Conservation (phyloP, 306 rosid genomes). For the Prinsepia uniflora region DNA sequence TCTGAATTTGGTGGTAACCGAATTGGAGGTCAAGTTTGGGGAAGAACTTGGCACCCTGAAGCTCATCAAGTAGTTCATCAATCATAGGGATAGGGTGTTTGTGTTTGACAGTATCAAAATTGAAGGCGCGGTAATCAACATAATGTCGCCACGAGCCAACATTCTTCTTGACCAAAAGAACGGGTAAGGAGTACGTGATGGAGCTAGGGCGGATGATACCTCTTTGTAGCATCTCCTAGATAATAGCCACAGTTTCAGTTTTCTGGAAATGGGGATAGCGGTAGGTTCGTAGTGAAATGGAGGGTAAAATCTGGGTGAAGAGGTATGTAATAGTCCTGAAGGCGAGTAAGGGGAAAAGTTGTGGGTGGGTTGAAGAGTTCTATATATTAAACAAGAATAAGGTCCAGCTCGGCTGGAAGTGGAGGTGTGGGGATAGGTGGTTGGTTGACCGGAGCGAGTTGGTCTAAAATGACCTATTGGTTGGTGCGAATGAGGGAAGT, state of each 20-base stretch:
- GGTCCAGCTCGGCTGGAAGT: too few species aligned
- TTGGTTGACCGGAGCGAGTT: too few species aligned
- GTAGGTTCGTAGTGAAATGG: too few species aligned
- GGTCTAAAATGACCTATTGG: too few species aligned
- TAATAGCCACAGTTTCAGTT: not conserved
- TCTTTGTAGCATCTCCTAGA: not conserved
- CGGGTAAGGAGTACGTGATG: not conserved
- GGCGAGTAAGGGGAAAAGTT: too few species aligned
- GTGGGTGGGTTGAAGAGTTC: too few species aligned
- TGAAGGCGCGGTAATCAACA: not conserved
- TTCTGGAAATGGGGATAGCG: not conserved
- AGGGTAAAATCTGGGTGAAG: too few species aligned
- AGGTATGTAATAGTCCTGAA: too few species aligned
- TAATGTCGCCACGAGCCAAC: not conserved
- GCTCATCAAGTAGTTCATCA: not conserved
- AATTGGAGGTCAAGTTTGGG: not conserved
- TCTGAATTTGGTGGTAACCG: not conserved
- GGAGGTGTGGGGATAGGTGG: too few species aligned
- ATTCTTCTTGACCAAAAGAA: not conserved
- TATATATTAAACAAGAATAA: too few species aligned
- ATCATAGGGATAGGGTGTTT: not conserved
- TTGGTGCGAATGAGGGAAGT: too few species aligned
- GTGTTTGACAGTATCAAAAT: not conserved
- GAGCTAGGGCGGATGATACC: not conserved
- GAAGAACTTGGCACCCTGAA: fast-evolving